Conservation (phyloP, 2,329 filamentous ascomycete species). For the Fusarium robinianum region DNA sequence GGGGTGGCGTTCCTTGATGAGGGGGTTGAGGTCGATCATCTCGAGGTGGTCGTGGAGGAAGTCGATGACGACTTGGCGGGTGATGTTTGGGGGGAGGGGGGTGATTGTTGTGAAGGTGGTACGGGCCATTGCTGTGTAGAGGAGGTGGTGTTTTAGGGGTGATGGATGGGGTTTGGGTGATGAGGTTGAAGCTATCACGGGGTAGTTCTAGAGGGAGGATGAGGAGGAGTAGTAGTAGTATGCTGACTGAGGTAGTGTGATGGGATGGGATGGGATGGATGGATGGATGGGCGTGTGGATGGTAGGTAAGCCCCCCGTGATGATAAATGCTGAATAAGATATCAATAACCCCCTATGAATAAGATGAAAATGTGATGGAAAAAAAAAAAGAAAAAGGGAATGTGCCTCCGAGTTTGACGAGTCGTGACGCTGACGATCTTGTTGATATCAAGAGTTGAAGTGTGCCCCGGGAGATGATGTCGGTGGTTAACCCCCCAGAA, state of each 20-base stretch:
- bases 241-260: not conserved
- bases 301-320: too few relatives aligned
- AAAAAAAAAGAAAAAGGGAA: too few relatives aligned
- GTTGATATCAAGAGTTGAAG: too few relatives aligned
- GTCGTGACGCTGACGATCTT: too few relatives aligned
- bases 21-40: conserved; percentile 88
- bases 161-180: conserved; percentile 6
- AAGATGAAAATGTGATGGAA: conserved; percentile 1
- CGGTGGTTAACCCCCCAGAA: too few relatives aligned
- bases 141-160: conserved; percentile 4
- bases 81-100: conserved; percentile 70
- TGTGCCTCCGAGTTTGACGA: too few relatives aligned
- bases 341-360: not conserved
- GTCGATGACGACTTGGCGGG: conserved; percentile 70
- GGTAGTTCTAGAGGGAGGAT: too few relatives aligned
- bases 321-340: conserved; percentile 14
- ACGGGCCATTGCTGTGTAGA: conserved; percentile 39
- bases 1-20: conserved; percentile 72
- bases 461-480: too few relatives aligned
- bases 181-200: too few relatives aligned
- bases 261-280: not conserved
- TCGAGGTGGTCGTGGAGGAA: conserved; percentile 77
- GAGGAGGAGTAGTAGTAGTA: not conserved
- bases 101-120: conserved; percentile 78
- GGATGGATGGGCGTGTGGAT: conserved; percentile 14